Evolutionary conservation across 116 monocot genomes (phyloP).

Genomic region (Zostera marina): DNA sequence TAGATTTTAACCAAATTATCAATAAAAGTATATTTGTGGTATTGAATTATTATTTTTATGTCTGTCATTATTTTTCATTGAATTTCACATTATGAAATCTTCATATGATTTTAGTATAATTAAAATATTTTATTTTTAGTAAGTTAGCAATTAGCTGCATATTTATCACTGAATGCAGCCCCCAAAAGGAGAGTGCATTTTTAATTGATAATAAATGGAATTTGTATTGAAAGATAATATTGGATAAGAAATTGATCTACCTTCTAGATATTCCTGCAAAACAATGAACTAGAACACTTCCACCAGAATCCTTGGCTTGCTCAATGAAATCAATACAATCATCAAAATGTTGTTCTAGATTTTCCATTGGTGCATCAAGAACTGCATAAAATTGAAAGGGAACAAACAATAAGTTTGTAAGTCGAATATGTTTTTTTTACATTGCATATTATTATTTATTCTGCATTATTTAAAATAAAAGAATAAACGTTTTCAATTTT

Average conservation of each 20-base stretch:
- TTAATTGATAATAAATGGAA: too few relatives aligned
- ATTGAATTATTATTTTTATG: neutral
- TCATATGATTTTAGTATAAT: neutral
- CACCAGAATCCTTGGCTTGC: slow-evolving; percentile 42
- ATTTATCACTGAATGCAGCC: too few relatives aligned
- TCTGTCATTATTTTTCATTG: neutral
- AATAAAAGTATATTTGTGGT: neutral
- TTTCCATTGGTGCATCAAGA: slow-evolving; percentile 4
- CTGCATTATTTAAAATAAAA: neutral
- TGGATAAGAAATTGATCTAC: slow-evolving; percentile 14
- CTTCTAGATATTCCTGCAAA: slow-evolving; percentile 95
- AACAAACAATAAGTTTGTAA: neutral
- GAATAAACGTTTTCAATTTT: neutral
- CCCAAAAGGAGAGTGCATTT: too few relatives aligned
- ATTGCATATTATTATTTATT: neutral
- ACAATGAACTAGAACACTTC: slow-evolving; percentile 73
- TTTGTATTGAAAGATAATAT: too few relatives aligned
- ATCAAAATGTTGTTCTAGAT: slow-evolving; percentile 50
- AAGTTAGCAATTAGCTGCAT: too few relatives aligned
- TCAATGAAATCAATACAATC: slow-evolving; percentile 86
- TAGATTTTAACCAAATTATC: neutral
- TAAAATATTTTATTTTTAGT: too few relatives aligned
- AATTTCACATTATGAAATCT: neutral
- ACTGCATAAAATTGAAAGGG: neutral
- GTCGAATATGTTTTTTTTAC: neutral